A percentile compares a stretch with the other conserved stretches of the same genome.
These are phyloP conservation scores for Boletus insuetus DNA, from an alignment of 768 basidiomycete species.

Conservation along the genomic window DNA sequence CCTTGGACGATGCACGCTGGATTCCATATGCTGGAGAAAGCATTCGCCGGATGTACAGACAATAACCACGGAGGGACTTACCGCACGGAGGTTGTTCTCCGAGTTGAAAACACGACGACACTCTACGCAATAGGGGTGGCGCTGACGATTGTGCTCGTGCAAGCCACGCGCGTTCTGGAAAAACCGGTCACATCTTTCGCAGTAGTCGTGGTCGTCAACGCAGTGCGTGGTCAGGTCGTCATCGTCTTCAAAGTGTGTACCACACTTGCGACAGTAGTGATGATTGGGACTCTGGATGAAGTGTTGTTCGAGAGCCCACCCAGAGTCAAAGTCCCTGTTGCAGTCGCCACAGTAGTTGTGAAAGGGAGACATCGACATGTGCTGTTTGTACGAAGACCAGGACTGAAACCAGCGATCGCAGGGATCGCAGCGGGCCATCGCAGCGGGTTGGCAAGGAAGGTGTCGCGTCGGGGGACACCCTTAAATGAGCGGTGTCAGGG, in stretches of 20 bases:
- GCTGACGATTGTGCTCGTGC: constrained; percentile 47
- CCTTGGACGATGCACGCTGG: constrained; percentile 45
- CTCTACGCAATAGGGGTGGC: constrained; percentile 40
- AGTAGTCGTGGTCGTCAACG: constrained; percentile 40
- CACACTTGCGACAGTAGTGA: constrained; percentile 51
- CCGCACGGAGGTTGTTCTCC: constrained; percentile 15
- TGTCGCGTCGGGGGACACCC: neutral
- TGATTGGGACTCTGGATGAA: constrained; percentile 49
- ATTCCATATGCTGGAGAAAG: constrained; percentile 47
- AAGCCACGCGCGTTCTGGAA: constrained; percentile 41
- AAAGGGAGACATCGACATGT: constrained; percentile 31
- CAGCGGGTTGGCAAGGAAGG: neutral
- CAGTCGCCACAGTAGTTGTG: constrained; percentile 51
- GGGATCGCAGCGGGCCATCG: constrained; percentile 37
- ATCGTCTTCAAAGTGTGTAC: constrained; percentile 37
- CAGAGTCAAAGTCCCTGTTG: constrained; percentile 42
- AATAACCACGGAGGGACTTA: neutral
- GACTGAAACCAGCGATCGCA: constrained; percentile 39
- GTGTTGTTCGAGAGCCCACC: constrained; percentile 44
- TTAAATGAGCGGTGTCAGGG: neutral
- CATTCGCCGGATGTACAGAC: neutral
- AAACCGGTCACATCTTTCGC: constrained; percentile 39
- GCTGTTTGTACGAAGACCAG: constrained; percentile 33
- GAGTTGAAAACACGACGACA: constrained; percentile 45
- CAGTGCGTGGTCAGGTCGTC: constrained; percentile 42